Evolutionary conservation across 768 basidiomycete species (phyloP), one percentile per base, ranked within the genome.

Genomic region (Trametes cubensis): DNA sequence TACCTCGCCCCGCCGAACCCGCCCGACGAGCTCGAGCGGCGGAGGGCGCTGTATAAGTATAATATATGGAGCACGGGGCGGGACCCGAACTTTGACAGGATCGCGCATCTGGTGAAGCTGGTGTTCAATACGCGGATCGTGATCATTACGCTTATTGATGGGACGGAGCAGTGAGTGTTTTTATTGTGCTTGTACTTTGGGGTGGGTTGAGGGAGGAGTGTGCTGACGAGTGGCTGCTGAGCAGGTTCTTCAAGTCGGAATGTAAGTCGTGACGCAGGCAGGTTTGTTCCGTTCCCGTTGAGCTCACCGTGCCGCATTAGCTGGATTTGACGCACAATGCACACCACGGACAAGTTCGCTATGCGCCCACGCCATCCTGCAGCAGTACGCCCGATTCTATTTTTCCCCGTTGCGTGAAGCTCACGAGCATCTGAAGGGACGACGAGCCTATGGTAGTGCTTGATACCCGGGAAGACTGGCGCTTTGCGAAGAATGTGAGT

Each of bases 71-170:
- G 91, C 65, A 95, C 94, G 0, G 86, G 87, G 17, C 80, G 87
- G 10, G 95, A 98, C 72, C 79, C 85, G 64, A 95, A 96, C 72
- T 97, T 98, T 71, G 95, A 97, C 74, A 85, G 95, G 18, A 95
- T 97, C 66, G 92, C 88, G 17, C 94, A 96, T 72, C 83, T 98
- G 26, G 91, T 90, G 42, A 95, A 95, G 76, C 78, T 97, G 42
- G 95, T 98, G 7, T 98, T 98, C 75, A 90, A 83, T 69, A 91
- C 94, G 2, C 92, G 91, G 71, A 87, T 90, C 15, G 94, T 95
- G 2, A 73, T 86, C 23, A 90, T 98, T 21, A 85, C 89, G 8
- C 76, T 96, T 40, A 81, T 94, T n/a, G 94, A 96, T 71, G 86
- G 85, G 14, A 85, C 87, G 45, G 89, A 91, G 61, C 90, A 93